phyloP scores from a whole-genome alignment of 768 basidiomycete species.

The Pleurotus cornucopiae region DNA sequence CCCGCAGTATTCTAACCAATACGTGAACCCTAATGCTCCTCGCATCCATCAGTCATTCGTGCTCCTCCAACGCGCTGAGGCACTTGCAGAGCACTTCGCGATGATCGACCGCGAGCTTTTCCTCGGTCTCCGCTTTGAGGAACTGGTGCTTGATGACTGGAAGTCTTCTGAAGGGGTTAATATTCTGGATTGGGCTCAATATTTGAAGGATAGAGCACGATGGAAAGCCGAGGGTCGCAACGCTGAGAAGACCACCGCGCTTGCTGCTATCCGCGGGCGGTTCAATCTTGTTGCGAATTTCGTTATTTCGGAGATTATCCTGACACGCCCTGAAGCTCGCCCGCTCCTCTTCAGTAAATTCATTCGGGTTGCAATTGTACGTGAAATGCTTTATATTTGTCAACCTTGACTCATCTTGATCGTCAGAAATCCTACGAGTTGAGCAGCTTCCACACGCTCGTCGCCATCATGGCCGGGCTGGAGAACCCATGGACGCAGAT shows the following conservation, averaged over 20 bases:
- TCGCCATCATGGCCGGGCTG: slow-evolving; percentile 77
- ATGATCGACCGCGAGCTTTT: slow-evolving; percentile 90
- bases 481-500: slow-evolving; percentile 63
- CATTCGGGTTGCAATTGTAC: slow-evolving; percentile 71
- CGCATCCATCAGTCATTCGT: slow-evolving; percentile 71
- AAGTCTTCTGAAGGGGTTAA: slow-evolving; percentile 57
- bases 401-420: slow-evolving; percentile 1
- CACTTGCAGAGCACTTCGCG: slow-evolving; percentile 72
- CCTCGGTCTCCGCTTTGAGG: slow-evolving; percentile 81
- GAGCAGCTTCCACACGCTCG: slow-evolving; percentile 75
- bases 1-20: slow-evolving; percentile 20
- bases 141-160: slow-evolving; percentile 77
- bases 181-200: slow-evolving; percentile 80
- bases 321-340: slow-evolving; percentile 66
- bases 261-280: slow-evolving; percentile 71
- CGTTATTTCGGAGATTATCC: slow-evolving; percentile 72
- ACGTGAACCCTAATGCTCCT: slow-evolving; percentile 29
- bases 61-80: slow-evolving; percentile 53
- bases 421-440: slow-evolving; percentile 74
- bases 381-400: slow-evolving; percentile 37
- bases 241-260: slow-evolving; percentile 61
- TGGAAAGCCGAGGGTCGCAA: slow-evolving; percentile 60
- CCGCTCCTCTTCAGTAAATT: slow-evolving; percentile 69
- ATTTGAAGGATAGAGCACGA: slow-evolving; percentile 68
- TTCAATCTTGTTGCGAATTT: slow-evolving; percentile 87